A percentile compares a stretch with the other conserved stretches of the same genome.
phyloP scores from a whole-genome alignment of 2,329 filamentous ascomycete species.

The Basipetospora chlamydospora region DNA sequence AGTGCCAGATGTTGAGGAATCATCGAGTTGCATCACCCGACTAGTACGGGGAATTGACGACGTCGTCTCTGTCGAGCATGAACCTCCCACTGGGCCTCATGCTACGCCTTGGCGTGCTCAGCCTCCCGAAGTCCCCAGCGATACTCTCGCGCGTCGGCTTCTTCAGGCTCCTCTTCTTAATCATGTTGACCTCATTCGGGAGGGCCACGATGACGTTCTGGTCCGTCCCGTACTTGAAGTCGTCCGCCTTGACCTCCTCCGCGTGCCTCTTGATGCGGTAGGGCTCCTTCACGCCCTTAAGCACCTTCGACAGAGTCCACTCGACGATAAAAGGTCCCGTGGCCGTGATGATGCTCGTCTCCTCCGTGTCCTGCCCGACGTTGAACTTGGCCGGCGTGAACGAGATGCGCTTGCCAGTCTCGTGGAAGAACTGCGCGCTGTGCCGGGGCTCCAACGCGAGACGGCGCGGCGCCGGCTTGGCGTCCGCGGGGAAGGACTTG shows the following conservation, averaged over 20 bases:
- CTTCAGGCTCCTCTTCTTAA: conserved; percentile 71
- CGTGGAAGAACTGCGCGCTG: conserved; percentile 93
- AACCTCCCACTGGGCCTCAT: conserved; percentile 46
- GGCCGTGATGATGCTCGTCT: conserved; percentile 92
- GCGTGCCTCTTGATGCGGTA: conserved; percentile 95
- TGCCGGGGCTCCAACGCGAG: conserved; percentile 81
- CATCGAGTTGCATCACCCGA: too few species aligned
- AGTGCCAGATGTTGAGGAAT: too few species aligned
- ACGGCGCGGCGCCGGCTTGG: conserved; percentile 84
- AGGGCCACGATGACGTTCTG: conserved; percentile 97
- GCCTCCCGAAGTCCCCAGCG: conserved; percentile 37
- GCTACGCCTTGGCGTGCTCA: conserved; percentile 28
- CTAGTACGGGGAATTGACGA: conserved; percentile 63
- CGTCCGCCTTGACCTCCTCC: conserved; percentile 93
- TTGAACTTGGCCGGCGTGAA: conserved; percentile 95
- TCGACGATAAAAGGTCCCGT: conserved; percentile 95
- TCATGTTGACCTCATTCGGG: conserved; percentile 97
- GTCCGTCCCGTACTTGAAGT: conserved; percentile 94
- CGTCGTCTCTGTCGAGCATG: conserved; percentile 65
- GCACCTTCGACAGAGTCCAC: conserved; percentile 85
- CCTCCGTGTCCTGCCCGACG: conserved; percentile 61
- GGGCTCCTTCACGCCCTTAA: conserved; percentile 66
- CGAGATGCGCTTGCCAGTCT: conserved; percentile 71
- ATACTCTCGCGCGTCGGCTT: conserved; percentile 90
- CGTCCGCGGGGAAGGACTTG: conserved; percentile 78